Percentiles rank a stretch among this genome's conserved stretches.
These are phyloP conservation scores for Lactifluus subvellereus DNA, from an alignment of 768 basidiomycete species.

Conservation along the genomic window DNA sequence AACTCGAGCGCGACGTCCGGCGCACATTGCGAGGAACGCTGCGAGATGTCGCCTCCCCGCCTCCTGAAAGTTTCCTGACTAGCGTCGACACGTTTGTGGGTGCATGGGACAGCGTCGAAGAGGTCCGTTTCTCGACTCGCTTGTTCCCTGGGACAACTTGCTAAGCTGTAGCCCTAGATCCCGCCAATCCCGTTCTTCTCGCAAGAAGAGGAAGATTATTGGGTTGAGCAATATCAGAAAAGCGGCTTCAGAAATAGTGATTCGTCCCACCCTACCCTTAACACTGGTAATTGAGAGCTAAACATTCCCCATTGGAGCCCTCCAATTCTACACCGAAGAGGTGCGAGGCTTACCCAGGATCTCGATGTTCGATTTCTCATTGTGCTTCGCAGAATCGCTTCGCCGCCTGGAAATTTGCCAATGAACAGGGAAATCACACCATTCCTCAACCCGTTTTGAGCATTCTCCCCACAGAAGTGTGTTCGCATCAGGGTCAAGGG, in stretches of 20 bases:
- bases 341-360: conserved; percentile 31
- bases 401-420: conserved; percentile 34
- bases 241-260: conserved; percentile 59
- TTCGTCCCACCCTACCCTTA: conserved; percentile 29
- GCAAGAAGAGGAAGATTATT: conserved; percentile 60
- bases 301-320: conserved; percentile 35
- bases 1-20: conserved; percentile 52
- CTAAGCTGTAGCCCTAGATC: conserved; percentile 37
- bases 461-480: conserved; percentile 37
- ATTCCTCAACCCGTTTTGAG: conserved; percentile 39
- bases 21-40: conserved; percentile 54
- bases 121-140: conserved; percentile 30
- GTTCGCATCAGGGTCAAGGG: conserved; percentile 11
- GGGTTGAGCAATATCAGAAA: conserved; percentile 52
- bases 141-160: not conserved
- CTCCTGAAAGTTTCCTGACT: conserved; percentile 50
- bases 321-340: conserved; percentile 59
- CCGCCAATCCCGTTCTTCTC: conserved; percentile 57
- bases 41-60: conserved; percentile 47
- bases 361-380: not conserved
- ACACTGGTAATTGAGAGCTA: not conserved
- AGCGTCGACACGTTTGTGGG: conserved; percentile 45
- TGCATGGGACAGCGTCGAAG: conserved; percentile 44
- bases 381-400: conserved; percentile 35
- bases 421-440: conserved; percentile 40